Conservation (phyloP, 208 protist species). For the Trypanosoma caninum region DNA sequence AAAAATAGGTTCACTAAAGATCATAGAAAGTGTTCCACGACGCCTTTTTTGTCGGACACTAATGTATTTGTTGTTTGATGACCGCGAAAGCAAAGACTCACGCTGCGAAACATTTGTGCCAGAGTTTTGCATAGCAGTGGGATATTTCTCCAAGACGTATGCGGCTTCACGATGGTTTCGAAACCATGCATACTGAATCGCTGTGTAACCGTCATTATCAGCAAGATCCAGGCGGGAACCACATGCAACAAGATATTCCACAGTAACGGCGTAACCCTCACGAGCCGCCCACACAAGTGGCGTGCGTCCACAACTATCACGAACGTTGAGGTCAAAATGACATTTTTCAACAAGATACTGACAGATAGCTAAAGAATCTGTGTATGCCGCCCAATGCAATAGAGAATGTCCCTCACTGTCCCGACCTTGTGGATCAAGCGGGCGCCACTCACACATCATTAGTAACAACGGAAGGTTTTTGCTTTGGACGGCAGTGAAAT, state of each 20-base stretch:
- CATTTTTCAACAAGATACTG: slow-evolving; percentile 76
- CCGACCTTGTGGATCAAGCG: slow-evolving; percentile 34
- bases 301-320: slow-evolving; percentile 57
- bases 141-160: slow-evolving; percentile 36
- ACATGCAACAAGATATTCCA: slow-evolving; percentile 52
- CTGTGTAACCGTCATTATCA: slow-evolving; percentile 57
- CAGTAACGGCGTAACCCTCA: slow-evolving; percentile 62
- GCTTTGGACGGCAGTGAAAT: slow-evolving; percentile 61
- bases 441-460: slow-evolving; percentile 49
- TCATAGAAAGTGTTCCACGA: slow-evolving; percentile 46
- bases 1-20: slow-evolving; percentile 43
- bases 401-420: slow-evolving; percentile 65
- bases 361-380: slow-evolving; percentile 45
- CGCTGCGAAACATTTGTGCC: not conserved
- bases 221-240: slow-evolving; percentile 33
- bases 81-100: not conserved
- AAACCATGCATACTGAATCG: slow-evolving; percentile 49
- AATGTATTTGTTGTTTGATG: slow-evolving; percentile 18
- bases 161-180: slow-evolving; percentile 62
- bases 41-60: slow-evolving; percentile 38
- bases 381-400: slow-evolving; percentile 80
- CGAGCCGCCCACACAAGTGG: slow-evolving; percentile 77
- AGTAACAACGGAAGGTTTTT: slow-evolving; percentile 43
- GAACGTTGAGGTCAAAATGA: slow-evolving; percentile 36
- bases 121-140: not conserved